Evolutionary conservation across 768 basidiomycete genomes (phyloP), one percentile per base, ranked within the genome.

Genomic region (Pleurotus cornucopiae): DNA sequence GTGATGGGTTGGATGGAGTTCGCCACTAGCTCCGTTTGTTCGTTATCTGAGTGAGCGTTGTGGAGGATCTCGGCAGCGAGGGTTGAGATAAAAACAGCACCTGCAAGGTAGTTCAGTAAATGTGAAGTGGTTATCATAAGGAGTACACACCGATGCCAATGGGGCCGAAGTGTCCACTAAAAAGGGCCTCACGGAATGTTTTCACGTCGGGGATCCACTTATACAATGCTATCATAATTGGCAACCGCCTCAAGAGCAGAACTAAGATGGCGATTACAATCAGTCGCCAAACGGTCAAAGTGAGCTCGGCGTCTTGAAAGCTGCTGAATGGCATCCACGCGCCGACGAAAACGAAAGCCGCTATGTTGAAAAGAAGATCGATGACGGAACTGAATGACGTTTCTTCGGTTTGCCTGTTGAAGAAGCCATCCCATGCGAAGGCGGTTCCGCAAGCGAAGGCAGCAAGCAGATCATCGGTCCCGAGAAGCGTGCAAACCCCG

Each of bases 361-460:
- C 92, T 59, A 94, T 83, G 73, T 98, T 98, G 83, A 97, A 96
- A 56, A 98, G 78, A 61, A 98, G 75, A 70, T 98, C 93, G 65
- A 98, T 93, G 63, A 98, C 95, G 71, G 91, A 93, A 61, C 88
- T 91, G 77, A 99, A 99, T 59, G 94, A 86, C 25, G 91, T 83
- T 68, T 98, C 95, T 66, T 97, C 95, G 0, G 94, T 97, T 64
- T 94, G 92, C 56, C 84, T 83, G 69, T 93, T 92, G 76, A 91
- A 91, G 74, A 94, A 95, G 37, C 87, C 93, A 66, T 96, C 94
- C 94, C 94, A 97, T 0, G 94, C 96, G 67, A 98, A 99, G 2
- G 94, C 92, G 4, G 92, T 88, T 14, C 97, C 97, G 65, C 95
- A 98, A 4, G 87, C 85, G 69, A 98, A 99, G 1, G 96, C 89